phyloP scores from a whole-genome alignment of 148 eudicot species.

The Spergularia bocconei region DNA sequence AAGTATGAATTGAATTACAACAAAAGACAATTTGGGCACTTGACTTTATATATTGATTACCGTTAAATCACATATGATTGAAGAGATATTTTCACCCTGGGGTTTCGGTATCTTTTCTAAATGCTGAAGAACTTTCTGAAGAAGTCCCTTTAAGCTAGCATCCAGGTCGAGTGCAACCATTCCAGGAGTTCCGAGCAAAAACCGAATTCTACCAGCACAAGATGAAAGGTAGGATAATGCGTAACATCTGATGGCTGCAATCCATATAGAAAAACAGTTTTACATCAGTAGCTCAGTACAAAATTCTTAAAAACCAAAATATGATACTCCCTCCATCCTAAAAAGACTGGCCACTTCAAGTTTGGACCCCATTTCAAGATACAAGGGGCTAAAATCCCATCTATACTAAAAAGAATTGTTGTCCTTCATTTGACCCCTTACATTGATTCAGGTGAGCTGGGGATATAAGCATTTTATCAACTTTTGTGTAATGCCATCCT shows the following conservation, averaged over 20 bases:
- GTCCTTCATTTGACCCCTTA: no score
- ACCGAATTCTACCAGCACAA: slow-evolving; percentile 92
- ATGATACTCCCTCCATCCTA: no score
- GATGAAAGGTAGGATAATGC: slow-evolving; percentile 95
- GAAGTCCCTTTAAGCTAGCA: slow-evolving; percentile 73
- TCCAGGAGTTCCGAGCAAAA: slow-evolving; percentile 90
- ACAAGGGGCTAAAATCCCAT: no score
- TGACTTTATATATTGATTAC: slow-evolving; percentile 44
- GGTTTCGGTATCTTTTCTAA: slow-evolving; percentile 95
- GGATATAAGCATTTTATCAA: no score
- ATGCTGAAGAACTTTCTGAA: slow-evolving; percentile 90
- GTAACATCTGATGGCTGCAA: slow-evolving; percentile 96
- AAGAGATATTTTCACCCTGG: slow-evolving; percentile 91
- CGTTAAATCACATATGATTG: slow-evolving; percentile 89
- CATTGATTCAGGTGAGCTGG: no score
- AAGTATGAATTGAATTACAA: neutral
- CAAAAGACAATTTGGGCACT: slow-evolving; percentile 1
- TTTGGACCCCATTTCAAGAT: no score
- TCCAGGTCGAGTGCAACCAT: slow-evolving; percentile 99
- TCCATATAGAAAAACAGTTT: slow-evolving; percentile 11
- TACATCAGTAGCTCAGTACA: neutral
- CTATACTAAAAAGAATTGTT: no score
- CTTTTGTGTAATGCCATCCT: no score
- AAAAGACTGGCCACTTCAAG: no score
- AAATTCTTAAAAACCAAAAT: slow-evolving; percentile 2